Conservation (phyloP, 768 basidiomycete species). For the Boletus tomentosulus region DNA sequence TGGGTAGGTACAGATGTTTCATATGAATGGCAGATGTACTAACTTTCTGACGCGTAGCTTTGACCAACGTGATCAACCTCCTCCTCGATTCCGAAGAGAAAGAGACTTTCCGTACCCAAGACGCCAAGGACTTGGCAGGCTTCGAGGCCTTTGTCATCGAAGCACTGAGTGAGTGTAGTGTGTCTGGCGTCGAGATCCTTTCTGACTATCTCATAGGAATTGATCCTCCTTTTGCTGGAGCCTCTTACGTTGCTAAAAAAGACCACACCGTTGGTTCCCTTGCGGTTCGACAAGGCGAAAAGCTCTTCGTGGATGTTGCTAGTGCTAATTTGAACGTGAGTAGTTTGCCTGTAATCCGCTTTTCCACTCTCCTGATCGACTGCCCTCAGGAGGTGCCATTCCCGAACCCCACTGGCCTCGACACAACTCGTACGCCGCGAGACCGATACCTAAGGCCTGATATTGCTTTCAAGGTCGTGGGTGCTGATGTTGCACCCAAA, state of each 20-base stretch:
- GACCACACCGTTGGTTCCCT: slow-evolving; percentile 43
- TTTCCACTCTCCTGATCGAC: not conserved
- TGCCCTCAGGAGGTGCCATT: slow-evolving; percentile 46
- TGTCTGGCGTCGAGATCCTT: not conserved
- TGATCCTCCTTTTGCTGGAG: slow-evolving; percentile 69
- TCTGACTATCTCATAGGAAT: slow-evolving; percentile 44
- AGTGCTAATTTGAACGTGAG: slow-evolving; percentile 57
- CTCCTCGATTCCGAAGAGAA: slow-evolving; percentile 53
- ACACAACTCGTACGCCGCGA: slow-evolving; percentile 40
- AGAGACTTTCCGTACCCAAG: slow-evolving; percentile 35
- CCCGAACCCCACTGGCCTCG: slow-evolving; percentile 41
- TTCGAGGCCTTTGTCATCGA: slow-evolving; percentile 62
- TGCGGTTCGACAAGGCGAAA: slow-evolving; percentile 43
- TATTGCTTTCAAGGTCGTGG: slow-evolving; percentile 44
- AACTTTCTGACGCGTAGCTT: slow-evolving; percentile 34
- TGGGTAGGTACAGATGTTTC: slow-evolving; percentile 41
- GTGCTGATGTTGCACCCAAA: slow-evolving; percentile 55
- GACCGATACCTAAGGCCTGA: slow-evolving; percentile 49
- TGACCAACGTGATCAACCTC: slow-evolving; percentile 63
- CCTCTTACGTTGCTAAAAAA: slow-evolving; percentile 51
- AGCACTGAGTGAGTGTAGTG: slow-evolving; percentile 55
- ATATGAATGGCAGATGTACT: not conserved
- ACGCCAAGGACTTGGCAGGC: slow-evolving; percentile 33
- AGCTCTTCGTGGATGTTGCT: slow-evolving; percentile 60
- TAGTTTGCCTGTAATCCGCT: slow-evolving; percentile 2